A percentile compares a stretch with the other conserved stretches of the same genome.
Conservation (phyloP, 1,139 yeast species). For the Blastobotrys niveus region DNA sequence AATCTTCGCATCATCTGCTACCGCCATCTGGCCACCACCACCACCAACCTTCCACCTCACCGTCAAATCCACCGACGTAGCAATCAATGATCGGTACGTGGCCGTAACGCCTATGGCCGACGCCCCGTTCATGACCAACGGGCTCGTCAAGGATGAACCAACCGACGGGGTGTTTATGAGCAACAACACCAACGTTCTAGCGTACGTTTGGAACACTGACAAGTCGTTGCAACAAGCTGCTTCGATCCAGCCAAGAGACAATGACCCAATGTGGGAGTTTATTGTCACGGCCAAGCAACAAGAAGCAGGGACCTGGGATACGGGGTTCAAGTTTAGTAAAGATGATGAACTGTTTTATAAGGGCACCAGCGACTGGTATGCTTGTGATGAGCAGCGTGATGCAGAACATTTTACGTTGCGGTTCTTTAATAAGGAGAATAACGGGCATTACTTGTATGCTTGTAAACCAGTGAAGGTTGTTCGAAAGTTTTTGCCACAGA, state of each 20-base stretch:
- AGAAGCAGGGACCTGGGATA: not conserved
- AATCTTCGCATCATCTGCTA: not conserved
- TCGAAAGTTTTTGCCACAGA: not conserved
- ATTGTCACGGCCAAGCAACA: not conserved
- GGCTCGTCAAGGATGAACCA: not conserved
- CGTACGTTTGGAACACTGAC: not conserved
- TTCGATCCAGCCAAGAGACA: not conserved
- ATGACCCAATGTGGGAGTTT: not conserved
- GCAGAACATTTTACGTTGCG: no score
- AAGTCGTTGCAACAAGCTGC: not conserved
- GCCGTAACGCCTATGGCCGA: constrained; percentile 3
- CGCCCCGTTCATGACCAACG: constrained; percentile 1
- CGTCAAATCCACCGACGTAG: not conserved
- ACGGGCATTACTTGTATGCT: no score
- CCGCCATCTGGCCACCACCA: constrained; percentile 8
- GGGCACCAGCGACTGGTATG: not conserved
- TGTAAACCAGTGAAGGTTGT: not conserved
- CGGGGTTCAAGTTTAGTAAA: not conserved
- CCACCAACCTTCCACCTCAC: constrained; percentile 5
- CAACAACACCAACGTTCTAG: constrained; percentile 4
- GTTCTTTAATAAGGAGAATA: no score
- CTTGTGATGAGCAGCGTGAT: not conserved
- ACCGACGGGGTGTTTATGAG: not conserved
- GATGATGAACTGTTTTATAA: not conserved
- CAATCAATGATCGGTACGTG: not conserved